phyloP scores from a whole-genome alignment of 805 yeast species.

The Candida ficus region DNA sequence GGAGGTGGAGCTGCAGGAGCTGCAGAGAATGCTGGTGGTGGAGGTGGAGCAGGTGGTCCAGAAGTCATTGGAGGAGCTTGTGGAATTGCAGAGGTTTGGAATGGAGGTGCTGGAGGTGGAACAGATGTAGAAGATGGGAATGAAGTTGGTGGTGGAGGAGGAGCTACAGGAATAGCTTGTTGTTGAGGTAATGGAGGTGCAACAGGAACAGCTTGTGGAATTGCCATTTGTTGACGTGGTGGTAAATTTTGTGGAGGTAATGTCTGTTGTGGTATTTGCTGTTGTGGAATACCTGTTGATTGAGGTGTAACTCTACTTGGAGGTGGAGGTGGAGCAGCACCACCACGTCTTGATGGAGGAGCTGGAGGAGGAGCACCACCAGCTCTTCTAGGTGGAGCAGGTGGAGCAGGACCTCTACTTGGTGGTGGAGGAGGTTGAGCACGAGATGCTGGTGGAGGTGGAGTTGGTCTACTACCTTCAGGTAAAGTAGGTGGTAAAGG shows the following conservation, averaged over 20 bases:
- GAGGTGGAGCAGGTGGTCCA: conserved; percentile 9
- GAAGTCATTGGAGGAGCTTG: conserved; percentile 5
- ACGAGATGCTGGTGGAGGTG: conserved; percentile 28
- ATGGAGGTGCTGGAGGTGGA: conserved; percentile 5
- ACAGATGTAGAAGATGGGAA: conserved; percentile 10
- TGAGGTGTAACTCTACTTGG: conserved; percentile 15
- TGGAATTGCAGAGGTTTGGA: not conserved
- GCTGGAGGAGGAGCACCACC: conserved; percentile 19
- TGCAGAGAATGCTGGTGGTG: not conserved
- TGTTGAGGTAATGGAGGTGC: conserved; percentile 20
- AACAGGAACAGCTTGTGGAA: conserved; percentile 5
- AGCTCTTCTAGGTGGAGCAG: conserved; percentile 27
- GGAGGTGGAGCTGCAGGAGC: conserved; percentile 19
- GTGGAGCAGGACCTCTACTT: conserved; percentile 17
- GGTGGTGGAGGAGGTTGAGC: conserved; percentile 18
- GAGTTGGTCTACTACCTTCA: conserved; percentile 10
- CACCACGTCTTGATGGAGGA: conserved; percentile 21
- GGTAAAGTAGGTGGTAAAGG: conserved; percentile 1
- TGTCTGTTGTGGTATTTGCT: too few relatives aligned
- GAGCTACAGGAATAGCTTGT: not conserved
- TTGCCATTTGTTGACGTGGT: conserved; percentile 2
- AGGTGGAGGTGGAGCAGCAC: conserved; percentile 19
- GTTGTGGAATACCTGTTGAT: not conserved
- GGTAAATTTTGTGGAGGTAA: not conserved
- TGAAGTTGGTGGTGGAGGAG: conserved; percentile 3